These are phyloP conservation scores for Aspergillus piperis DNA, from an alignment of 2,329 filamentous ascomycete species.

Conservation along the genomic window DNA sequence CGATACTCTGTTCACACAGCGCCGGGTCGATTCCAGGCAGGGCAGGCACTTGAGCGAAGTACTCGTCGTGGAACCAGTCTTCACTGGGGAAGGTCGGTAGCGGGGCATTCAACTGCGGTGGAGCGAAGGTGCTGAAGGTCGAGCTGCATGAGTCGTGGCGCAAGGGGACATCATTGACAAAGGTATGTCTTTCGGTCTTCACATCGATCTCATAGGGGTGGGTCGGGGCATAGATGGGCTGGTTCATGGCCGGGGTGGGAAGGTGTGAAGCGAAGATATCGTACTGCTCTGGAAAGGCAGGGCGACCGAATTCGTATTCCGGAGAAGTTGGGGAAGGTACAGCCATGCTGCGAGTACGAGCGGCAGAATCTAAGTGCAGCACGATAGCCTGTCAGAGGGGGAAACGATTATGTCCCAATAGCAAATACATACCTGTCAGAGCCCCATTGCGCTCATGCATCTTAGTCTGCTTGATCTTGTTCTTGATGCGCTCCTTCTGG, in stretches of 20 bases:
- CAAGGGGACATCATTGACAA: conserved; percentile 85
- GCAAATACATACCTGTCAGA: conserved; percentile 37
- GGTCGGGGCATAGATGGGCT: conserved; percentile 58
- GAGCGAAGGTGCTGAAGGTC: conserved; percentile 89
- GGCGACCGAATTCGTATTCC: conserved; percentile 68
- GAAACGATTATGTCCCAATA: neutral
- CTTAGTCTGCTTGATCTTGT: conserved; percentile 96
- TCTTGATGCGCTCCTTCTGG: conserved; percentile 95
- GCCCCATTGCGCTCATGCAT: conserved; percentile 77
- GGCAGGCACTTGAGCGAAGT: conserved; percentile 60
- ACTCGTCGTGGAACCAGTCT: conserved; percentile 72
- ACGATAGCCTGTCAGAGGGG: conserved; percentile 11
- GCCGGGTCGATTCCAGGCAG: conserved; percentile 25
- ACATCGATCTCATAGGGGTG: conserved; percentile 92
- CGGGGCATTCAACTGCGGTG: conserved; percentile 68
- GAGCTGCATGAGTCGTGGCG: conserved; percentile 84
- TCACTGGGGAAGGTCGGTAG: conserved; percentile 65
- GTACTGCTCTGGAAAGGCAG: conserved; percentile 52
- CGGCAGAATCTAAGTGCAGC: conserved; percentile 17
- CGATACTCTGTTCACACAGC: conserved; percentile 21
- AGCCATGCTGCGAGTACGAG: conserved; percentile 19
- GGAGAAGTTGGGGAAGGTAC: conserved; percentile 66
- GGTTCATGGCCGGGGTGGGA: conserved; percentile 57
- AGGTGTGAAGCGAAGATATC: conserved; percentile 46
- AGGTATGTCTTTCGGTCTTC: conserved; percentile 93